Evolutionary conservation across 805 yeast genomes (phyloP).

Genomic region (Saccharomycopsis capsularis): DNA sequence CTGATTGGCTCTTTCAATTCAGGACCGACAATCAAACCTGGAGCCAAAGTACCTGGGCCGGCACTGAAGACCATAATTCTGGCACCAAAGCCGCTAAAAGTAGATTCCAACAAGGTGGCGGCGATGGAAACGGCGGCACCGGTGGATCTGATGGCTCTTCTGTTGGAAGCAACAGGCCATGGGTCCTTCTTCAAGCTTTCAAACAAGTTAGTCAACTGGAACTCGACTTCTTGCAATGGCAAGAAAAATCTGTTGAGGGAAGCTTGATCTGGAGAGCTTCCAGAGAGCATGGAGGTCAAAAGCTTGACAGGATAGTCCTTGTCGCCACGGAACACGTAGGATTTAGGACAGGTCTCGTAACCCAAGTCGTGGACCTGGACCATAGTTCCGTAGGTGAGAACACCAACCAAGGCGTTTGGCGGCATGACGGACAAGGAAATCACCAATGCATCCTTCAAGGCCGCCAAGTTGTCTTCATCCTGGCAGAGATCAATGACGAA

Average conservation of each 20-base stretch:
- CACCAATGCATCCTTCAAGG: constrained; percentile 74
- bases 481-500: constrained; percentile 87
- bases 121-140: constrained; percentile 91
- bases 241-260: constrained; percentile 57
- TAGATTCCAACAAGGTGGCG: constrained; percentile 68
- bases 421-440: constrained; percentile 73
- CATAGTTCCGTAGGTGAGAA: constrained; percentile 84
- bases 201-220: constrained; percentile 69
- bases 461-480: constrained; percentile 78
- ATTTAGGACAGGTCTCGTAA: constrained; percentile 59
- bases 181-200: constrained; percentile 75
- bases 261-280: constrained; percentile 38
- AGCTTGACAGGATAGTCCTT: constrained; percentile 62
- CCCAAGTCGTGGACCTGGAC: constrained; percentile 84
- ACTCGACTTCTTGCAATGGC: constrained; percentile 74
- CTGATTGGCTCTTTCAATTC: constrained; percentile 93
- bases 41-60: constrained; percentile 92
- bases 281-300: constrained; percentile 56
- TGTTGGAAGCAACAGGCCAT: constrained; percentile 82
- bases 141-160: constrained; percentile 83
- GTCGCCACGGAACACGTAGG: constrained; percentile 82
- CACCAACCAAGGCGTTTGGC: constrained; percentile 81
- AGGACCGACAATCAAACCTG: constrained; percentile 89
- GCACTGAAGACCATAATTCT: constrained; percentile 86
- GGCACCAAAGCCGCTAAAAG: constrained; percentile 81